Base-by-base conservation (phyloP, 331 rosid genomes). In the Stylosanthes scabra region DNA sequence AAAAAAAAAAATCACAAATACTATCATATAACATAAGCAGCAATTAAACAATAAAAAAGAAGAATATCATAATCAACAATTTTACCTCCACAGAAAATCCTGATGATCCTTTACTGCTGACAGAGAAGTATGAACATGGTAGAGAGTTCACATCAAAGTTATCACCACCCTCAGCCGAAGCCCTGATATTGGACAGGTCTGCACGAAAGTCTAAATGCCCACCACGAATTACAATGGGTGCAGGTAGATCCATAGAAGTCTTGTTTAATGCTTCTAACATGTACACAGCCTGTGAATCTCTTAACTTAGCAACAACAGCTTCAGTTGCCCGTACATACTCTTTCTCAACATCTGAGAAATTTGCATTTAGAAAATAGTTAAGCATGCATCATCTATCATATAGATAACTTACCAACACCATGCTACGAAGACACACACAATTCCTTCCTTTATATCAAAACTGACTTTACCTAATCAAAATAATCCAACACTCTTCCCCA, bases 231-330 rank as follows among this genome's bases (percentile, higher is more conserved):
- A 93, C 70, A 71, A 84, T 81, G 44, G 96, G 96, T 13, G 77
- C 66, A 64, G 83, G 89, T 67, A 55, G 72, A 73, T 89, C 99
- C 14, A 40, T 68, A 55, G 85, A 80, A 59, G 64, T 52, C 80
- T 85, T 83, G 59, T 68, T 66, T 57, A 52, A 25, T 10, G 83
- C 29, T 77, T 89, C 91, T 59, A 85, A 77, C 63, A 91, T 20
- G 82, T 86, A 93, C 45, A 71, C 87, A 31, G 74, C 84, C 78
- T 62, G 86, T 42, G 87, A 86, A 66, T 88, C 96, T 81, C 74
- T 83, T 69, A 94, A 84, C 81, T 85, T 86, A 63, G 89, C 86
- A 85, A 87, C 72, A 72, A 86, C 83, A 56, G 90, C 91, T 84
- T 84, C 88, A 25, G 66, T 85, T 68, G 91, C 87, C 60, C 44